Conservation (phyloP, 106 monocot species). For the Vanilla planifolia region DNA sequence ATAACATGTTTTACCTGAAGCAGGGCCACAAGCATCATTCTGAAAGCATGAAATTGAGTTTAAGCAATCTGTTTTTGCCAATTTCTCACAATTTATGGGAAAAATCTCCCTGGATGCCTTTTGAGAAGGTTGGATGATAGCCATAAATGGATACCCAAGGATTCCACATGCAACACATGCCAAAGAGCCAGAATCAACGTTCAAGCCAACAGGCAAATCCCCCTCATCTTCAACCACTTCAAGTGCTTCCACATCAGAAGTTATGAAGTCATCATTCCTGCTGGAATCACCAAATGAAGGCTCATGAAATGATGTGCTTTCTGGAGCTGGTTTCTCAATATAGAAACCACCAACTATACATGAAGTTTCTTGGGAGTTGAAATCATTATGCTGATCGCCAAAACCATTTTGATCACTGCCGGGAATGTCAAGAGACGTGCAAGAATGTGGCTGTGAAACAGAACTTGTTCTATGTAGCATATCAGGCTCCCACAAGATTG, state of each 20-base stretch:
- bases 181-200: constrained; percentile 81
- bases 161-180: constrained; percentile 94
- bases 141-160: constrained; percentile 99
- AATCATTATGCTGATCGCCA: not conserved
- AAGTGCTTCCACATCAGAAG: constrained; percentile 15
- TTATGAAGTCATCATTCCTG: not conserved
- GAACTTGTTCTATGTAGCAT: constrained; percentile 29
- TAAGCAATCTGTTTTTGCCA: constrained; percentile 8
- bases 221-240: constrained; percentile 42
- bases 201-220: constrained; percentile 70
- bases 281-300: not conserved
- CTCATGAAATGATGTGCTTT: constrained; percentile 1
- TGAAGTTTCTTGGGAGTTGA: not conserved
- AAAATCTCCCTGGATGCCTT: constrained; percentile 31
- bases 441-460: constrained; percentile 18
- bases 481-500: constrained; percentile 82
- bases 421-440: constrained; percentile 5
- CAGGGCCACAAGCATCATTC: constrained; percentile 5
- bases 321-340: constrained; percentile 4
- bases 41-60: constrained; percentile 10
- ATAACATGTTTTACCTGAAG: constrained; percentile 27
- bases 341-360: not conserved
- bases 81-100: constrained; percentile 7
- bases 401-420: not conserved
- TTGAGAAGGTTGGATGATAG: constrained; percentile 63